phyloP scores from a whole-genome alignment of 345 rosid species.

The Mallotus nudiflorus region DNA sequence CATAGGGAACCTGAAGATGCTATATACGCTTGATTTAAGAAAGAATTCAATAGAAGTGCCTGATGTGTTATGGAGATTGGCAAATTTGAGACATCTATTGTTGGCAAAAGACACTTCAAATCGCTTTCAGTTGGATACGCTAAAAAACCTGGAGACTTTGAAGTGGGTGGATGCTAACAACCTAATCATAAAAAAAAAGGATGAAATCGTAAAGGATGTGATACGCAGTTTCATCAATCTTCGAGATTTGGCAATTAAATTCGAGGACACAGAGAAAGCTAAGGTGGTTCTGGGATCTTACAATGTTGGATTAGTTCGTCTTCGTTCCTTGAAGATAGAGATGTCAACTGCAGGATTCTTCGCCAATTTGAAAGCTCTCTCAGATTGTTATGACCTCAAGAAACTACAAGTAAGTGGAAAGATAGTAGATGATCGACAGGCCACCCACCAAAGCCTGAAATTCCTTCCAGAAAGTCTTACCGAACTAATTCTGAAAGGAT shows the following conservation, averaged over 20 bases:
- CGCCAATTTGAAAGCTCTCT: no score
- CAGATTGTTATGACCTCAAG: no score
- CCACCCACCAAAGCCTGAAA: background rate
- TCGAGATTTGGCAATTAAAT: background rate
- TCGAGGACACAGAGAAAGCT: background rate
- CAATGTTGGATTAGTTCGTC: background rate
- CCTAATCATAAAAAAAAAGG: background rate
- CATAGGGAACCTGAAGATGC: background rate
- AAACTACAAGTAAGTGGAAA: no score
- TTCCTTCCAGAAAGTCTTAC: conserved; percentile 1
- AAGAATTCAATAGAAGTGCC: background rate
- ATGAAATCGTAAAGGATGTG: background rate
- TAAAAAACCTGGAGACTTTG: conserved; percentile 6
- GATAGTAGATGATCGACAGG: no score
- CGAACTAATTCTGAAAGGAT: background rate
- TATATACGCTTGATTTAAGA: conserved; percentile 6
- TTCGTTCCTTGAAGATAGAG: background rate
- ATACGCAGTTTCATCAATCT: background rate
- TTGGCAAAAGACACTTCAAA: background rate
- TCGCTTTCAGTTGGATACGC: background rate
- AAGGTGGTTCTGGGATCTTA: background rate
- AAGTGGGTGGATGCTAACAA: background rate
- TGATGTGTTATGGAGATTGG: background rate
- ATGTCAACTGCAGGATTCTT: no score
- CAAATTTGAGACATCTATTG: conserved; percentile 6